Conservation (phyloP, 2,329 filamentous ascomycete species). For the Cryphonectria parasitica region DNA sequence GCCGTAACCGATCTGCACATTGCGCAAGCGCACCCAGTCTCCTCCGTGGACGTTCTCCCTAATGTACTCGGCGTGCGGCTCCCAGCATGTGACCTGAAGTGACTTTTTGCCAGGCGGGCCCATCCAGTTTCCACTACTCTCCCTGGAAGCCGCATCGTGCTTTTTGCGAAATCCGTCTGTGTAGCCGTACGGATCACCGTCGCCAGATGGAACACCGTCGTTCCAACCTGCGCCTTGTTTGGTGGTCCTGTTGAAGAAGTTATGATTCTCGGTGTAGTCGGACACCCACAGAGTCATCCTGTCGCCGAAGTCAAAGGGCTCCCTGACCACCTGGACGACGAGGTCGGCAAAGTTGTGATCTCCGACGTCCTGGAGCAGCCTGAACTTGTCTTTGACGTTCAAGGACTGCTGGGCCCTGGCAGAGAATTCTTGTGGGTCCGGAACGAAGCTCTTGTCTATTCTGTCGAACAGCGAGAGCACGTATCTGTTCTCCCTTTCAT, state of each 20-base stretch:
- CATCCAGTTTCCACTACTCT: constrained; percentile 53
- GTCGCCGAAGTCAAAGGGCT: constrained; percentile 48
- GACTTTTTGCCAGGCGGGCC: constrained; percentile 76
- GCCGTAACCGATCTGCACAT: constrained; percentile 70
- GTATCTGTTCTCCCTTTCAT: constrained; percentile 45
- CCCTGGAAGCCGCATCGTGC: constrained; percentile 31
- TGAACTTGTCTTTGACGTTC: constrained; percentile 60
- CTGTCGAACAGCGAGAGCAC: constrained; percentile 53
- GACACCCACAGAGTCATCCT: constrained; percentile 72
- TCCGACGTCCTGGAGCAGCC: constrained; percentile 65
- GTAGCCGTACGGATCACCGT: constrained; percentile 64
- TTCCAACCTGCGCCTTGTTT: constrained; percentile 37
- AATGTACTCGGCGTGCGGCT: constrained; percentile 67
- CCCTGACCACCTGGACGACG: constrained; percentile 68
- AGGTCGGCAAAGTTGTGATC: constrained; percentile 67
- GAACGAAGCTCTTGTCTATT: constrained; percentile 49
- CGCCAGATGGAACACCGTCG: constrained; percentile 38
- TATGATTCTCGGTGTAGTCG: constrained; percentile 77
- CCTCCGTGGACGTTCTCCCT: constrained; percentile 58
- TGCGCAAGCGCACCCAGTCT: constrained; percentile 68
- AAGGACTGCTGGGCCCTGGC: constrained; percentile 42
- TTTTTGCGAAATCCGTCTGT: constrained; percentile 38
- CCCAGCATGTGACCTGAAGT: constrained; percentile 72
- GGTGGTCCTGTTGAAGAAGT: constrained; percentile 59
- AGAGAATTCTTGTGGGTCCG: constrained; percentile 49